A percentile compares a stretch with the other conserved stretches of the same genome.
phyloP scores from a whole-genome alignment of 768 basidiomycete species.

The Fibroporia radiculosa region DNA sequence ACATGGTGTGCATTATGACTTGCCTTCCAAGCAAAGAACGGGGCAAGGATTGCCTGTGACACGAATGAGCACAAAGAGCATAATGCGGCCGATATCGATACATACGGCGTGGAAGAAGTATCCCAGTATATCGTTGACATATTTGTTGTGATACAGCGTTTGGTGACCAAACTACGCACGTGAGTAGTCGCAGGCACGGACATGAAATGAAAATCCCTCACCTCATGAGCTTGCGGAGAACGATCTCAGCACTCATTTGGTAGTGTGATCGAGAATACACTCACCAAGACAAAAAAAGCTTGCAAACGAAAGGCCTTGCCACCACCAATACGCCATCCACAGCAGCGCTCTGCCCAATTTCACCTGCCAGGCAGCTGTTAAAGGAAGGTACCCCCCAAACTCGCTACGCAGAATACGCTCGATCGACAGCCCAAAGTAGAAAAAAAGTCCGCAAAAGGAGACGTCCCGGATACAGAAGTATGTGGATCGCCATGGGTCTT shows the following conservation, averaged over 20 bases:
- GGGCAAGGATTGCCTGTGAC: slow-evolving; percentile 21
- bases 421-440: slow-evolving; percentile 37
- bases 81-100: not conserved
- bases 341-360: slow-evolving; percentile 25
- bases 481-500: slow-evolving; percentile 30
- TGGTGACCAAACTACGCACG: slow-evolving; percentile 25
- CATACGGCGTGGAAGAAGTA: slow-evolving; percentile 22
- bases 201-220: not conserved
- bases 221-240: not conserved
- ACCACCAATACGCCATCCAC: slow-evolving; percentile 43
- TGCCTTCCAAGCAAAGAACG: slow-evolving; percentile 25
- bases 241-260: too few relatives aligned
- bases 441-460: slow-evolving; percentile 32
- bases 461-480: slow-evolving; percentile 41
- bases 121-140: slow-evolving; percentile 21
- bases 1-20: slow-evolving; percentile 25
- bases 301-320: slow-evolving; percentile 43
- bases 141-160: slow-evolving; percentile 17
- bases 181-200: too few relatives aligned
- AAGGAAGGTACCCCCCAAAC: slow-evolving; percentile 30
- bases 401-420: slow-evolving; percentile 29
- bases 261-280: too few relatives aligned
- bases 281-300: slow-evolving; percentile 48
- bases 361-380: slow-evolving; percentile 26
- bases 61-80: not conserved